phyloP scores from a whole-genome alignment of 2,329 filamentous ascomycete genomes.

The Pseudogymnoascus sp. region DNA sequence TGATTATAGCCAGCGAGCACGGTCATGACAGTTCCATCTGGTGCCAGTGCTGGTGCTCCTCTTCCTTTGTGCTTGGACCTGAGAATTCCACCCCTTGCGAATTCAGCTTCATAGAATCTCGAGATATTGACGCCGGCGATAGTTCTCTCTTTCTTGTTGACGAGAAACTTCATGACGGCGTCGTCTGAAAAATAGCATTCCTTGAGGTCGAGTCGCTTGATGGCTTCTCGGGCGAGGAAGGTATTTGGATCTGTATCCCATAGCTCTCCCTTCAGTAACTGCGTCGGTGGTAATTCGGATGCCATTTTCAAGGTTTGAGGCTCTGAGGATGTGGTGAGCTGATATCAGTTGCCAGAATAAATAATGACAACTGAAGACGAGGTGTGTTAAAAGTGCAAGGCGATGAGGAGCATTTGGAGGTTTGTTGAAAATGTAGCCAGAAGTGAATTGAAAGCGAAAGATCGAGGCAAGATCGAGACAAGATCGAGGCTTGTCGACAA shows the following conservation, averaged over 20 bases:
- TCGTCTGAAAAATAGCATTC: neutral
- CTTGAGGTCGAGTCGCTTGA: neutral
- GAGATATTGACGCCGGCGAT: neutral
- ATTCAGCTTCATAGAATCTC: neutral
- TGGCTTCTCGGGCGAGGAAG: neutral
- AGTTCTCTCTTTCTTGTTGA: neutral
- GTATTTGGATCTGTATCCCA: neutral
- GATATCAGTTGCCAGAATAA: neutral
- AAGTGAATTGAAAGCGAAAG: neutral
- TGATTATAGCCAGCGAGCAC: neutral
- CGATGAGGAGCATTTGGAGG: neutral
- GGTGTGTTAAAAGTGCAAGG: neutral
- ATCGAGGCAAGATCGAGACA: neutral
- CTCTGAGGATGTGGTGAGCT: neutral
- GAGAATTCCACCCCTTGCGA: neutral
- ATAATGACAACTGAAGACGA: neutral
- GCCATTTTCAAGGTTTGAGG: neutral
- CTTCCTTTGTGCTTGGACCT: neutral
- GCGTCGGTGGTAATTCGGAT: neutral
- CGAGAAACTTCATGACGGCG: neutral
- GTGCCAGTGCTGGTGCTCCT: neutral
- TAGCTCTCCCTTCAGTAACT: neutral
- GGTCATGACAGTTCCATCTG: neutral
- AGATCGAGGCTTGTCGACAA: neutral
- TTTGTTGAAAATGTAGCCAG: neutral